phyloP scores from a whole-genome alignment of 2,329 filamentous ascomycete species.

The Botrytis hyacinthi region DNA sequence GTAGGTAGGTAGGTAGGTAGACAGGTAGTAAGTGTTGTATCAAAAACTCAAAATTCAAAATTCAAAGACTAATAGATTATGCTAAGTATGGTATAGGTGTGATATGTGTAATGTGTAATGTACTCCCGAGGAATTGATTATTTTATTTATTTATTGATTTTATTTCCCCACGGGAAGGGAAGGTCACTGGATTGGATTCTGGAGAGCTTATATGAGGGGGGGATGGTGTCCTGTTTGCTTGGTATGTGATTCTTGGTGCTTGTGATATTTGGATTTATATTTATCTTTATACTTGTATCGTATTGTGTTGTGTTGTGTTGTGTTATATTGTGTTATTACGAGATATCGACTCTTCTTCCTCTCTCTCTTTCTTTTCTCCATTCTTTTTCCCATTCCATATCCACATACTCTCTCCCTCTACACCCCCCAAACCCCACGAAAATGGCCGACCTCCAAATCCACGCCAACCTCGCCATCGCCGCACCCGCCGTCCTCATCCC shows the following conservation, averaged over 20 bases:
- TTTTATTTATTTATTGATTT: background rate
- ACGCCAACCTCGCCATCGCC: constrained; percentile 7
- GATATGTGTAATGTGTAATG: too few relatives aligned
- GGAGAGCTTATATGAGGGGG: background rate
- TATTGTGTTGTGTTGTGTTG: too few relatives aligned
- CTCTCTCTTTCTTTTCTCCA: background rate
- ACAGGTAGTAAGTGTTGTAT: too few relatives aligned
- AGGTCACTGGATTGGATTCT: background rate
- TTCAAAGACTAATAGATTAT: too few relatives aligned
- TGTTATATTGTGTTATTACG: background rate
- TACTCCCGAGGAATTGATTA: background rate
- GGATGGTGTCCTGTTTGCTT: too few relatives aligned
- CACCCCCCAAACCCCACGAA: background rate
- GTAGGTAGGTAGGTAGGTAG: too few relatives aligned
- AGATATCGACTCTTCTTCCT: background rate
- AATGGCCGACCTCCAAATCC: constrained; percentile 17
- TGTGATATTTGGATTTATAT: background rate
- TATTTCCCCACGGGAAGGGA: background rate
- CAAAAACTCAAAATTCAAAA: too few relatives aligned
- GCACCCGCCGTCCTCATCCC: constrained; percentile 13
- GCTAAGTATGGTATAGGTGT: too few relatives aligned
- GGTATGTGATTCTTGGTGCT: background rate
- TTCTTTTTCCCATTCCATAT: too few relatives aligned
- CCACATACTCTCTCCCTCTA: background rate
- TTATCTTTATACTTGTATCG: too few relatives aligned